Base-by-base conservation (phyloP, 352 stramenopile genomes). In the Phytophthora fragariaefolia region DNA sequence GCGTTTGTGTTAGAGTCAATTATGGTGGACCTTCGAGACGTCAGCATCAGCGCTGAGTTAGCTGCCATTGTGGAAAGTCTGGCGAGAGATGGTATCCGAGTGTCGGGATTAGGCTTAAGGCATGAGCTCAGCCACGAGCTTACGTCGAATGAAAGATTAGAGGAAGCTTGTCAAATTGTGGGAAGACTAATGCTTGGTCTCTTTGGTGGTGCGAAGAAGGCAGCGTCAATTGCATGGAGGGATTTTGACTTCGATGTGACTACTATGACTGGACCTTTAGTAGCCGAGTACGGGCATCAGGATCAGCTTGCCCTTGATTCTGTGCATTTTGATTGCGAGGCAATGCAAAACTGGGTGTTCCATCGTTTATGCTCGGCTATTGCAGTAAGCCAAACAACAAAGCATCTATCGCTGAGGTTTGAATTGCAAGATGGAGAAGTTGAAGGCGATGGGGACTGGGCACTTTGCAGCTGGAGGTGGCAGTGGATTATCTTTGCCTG, bases 401-500 rank as follows among this genome's bases (percentile, higher is more conserved):
- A 50, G 15, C 54, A 68, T 50, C 51, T 75, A 36, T 75, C 62
- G 3, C 13, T 73, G 5, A 38, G 23, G 4, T 47, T 71, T 15
- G 62, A 68, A 34, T 5, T 71, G 24, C n/a, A 64, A 17, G 23
- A 61, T 48, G 66, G 36, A 38, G 48, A 64, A 0, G 61, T 42
- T 9, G 30, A 58, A 9, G 42, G 52, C n/a, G 48, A 58, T 24
- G 43, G 38, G 46, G 49, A 67, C 20, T 61, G 54, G 61, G 42
- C 6, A 15, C 34, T 66, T 36, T 57, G 61, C 26, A 23, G 61
- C 5, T 74, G 67, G 67, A 71, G 49, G 26, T 75, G 67, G 67
- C 47, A 71, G 45, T 71, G 67, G 67, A 61, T 74, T 18, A 40
- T 47, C 7, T 75, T 71, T 26, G 67, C 67, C 18, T 75, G 61